A percentile compares a stretch with the other conserved stretches of the same genome.
Conservation (phyloP, 176 grass and related monocot genomes). For the sorghum (Sorghum bicolor) region DNA sequence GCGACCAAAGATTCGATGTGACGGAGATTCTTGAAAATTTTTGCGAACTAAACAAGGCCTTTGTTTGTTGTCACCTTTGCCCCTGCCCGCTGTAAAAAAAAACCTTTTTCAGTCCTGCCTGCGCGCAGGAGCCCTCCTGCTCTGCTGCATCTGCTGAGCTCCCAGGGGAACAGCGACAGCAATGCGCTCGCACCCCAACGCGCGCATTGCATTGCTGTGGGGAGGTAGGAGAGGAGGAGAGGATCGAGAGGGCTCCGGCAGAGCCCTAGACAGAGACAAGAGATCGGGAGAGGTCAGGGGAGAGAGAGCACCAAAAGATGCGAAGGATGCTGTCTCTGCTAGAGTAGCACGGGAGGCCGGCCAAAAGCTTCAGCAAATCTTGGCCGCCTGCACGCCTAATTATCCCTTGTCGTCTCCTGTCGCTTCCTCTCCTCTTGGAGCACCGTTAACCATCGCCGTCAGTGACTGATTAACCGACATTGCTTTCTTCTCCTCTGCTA, state of each 20-base stretch:
- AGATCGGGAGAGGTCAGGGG: not conserved
- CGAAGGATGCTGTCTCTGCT: not conserved
- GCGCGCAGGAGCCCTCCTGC: too few relatives aligned
- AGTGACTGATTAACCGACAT: not conserved
- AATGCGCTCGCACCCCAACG: conserved; percentile 30
- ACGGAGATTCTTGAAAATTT: too few relatives aligned
- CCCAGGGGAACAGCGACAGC: conserved; percentile 34
- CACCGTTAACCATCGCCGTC: too few relatives aligned
- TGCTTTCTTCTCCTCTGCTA: not conserved
- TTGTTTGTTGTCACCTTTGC: conserved; percentile 30
- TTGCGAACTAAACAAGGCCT: not conserved
- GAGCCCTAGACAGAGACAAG: not conserved
- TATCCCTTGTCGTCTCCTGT: conserved; percentile 25
- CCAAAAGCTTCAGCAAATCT: conserved; percentile 56
- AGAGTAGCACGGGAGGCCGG: not conserved
- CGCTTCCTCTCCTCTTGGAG: not conserved
- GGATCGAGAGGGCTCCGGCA: too few relatives aligned
- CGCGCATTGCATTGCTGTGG: not conserved
- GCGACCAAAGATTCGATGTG: too few relatives aligned
- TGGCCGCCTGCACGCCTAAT: conserved; percentile 40
- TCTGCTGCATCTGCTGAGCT: not conserved
- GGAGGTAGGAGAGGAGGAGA: not conserved
- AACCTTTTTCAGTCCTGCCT: conserved; percentile 36
- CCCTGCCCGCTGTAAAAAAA: conserved; percentile 1
- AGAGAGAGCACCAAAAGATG: not conserved